Conservation (phyloP, 139 green algal species). For the Chlamydomonas sp. region DNA sequence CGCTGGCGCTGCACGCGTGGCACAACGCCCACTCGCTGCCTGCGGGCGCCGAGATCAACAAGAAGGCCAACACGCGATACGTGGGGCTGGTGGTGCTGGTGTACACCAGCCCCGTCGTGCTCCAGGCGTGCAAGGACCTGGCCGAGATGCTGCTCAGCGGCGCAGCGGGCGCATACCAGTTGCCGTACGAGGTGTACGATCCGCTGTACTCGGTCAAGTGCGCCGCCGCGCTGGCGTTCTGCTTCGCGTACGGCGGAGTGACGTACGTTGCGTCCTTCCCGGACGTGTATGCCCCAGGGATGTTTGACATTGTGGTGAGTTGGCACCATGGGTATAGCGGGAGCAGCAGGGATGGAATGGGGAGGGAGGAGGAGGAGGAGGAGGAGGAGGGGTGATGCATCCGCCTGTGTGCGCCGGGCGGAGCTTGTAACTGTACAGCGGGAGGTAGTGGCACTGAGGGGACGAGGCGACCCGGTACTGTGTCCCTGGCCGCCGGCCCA, state of each 20-base stretch:
- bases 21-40: slow-evolving; percentile 17
- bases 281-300: slow-evolving; percentile 10
- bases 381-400: not conserved
- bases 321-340: not conserved
- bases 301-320: slow-evolving; percentile 31
- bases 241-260: slow-evolving; percentile 16
- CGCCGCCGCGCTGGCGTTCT: not conserved
- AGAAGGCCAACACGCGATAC: slow-evolving; percentile 29
- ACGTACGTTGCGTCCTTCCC: slow-evolving; percentile 12
- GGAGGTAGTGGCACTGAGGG: no score
- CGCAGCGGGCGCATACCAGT: not conserved
- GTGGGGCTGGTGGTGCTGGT: slow-evolving; percentile 28
- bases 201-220: not conserved
- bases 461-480: no score
- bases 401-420: no score
- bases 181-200: not conserved
- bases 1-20: slow-evolving; percentile 29
- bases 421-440: no score
- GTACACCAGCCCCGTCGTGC: slow-evolving; percentile 27
- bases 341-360: not conserved
- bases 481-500: no score
- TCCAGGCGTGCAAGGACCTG: slow-evolving; percentile 10
- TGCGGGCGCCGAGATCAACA: slow-evolving; percentile 22
- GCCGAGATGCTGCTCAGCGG: not conserved
- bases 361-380: no score